phyloP scores from a whole-genome alignment of 495 filamentous ascomycete species.

The Tuber magnatum region DNA sequence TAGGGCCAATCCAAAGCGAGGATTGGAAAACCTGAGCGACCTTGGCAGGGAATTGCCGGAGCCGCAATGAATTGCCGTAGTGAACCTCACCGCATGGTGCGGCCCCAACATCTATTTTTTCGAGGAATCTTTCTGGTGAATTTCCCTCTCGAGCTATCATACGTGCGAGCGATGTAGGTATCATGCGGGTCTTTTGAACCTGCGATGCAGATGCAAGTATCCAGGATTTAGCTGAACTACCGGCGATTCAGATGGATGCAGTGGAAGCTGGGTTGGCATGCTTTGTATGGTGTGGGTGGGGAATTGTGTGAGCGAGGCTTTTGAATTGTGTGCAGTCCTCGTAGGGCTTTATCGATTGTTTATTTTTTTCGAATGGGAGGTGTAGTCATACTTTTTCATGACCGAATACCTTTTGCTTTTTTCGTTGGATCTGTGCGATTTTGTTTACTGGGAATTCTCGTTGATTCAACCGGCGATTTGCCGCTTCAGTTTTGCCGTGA shows the following conservation, averaged over 20 bases:
- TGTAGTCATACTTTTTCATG: slow-evolving; percentile 1
- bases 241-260: background rate
- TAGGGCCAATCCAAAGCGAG: background rate
- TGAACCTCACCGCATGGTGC: background rate
- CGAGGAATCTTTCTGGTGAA: background rate
- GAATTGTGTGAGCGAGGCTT: background rate
- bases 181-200: background rate
- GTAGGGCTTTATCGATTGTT: background rate
- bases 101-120: background rate
- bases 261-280: background rate
- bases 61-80: background rate
- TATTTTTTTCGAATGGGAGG: background rate
- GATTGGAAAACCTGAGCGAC: background rate
- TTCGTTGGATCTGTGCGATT: background rate
- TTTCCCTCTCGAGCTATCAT: background rate
- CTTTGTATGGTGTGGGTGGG: background rate
- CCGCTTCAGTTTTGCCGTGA: background rate
- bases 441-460: slow-evolving; percentile 4
- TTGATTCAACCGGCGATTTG: background rate
- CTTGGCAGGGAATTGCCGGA: background rate
- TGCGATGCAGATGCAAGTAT: slow-evolving; percentile 5
- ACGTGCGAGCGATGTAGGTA: background rate
- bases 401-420: background rate
- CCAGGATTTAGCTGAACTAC: background rate
- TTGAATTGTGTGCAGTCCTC: background rate